Evolutionary conservation across 352 stramenopile genomes (phyloP), one percentile per base, ranked within the genome.

Genomic region (Aphanomyces cochlioides): DNA sequence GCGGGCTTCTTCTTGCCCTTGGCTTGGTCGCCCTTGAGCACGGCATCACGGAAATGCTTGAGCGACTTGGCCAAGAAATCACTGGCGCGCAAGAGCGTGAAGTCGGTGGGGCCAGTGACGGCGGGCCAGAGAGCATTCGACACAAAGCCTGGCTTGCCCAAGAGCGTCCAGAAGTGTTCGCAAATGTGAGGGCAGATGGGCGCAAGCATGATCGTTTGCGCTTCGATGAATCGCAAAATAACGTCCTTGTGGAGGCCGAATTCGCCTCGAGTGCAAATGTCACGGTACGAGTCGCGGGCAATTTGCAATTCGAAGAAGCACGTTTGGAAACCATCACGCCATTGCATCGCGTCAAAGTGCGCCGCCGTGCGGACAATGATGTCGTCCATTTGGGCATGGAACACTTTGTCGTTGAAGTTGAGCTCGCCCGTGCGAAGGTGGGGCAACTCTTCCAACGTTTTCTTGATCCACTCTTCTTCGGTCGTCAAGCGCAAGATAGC

Each of bases 221-320:
- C 85, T 76, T 99, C 92, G 40, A 96, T 92, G 86, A 98, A 99
- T 68, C 92, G 89, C 64, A 81, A 77, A 74, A 98, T 85, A 48
- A 99, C 85, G 38, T 95, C 88, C 58, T 86, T 81, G 77, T 99
- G 92, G 88, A 99, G 97, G 12, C 88, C 67, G 47, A 87, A 77
- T 66, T 90, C 78, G 53, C 87, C 84, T 67, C 87, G 87, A 21
- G 47, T 56, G 79, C 96, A 99, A 67, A 97, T 98, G 78, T 98
- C 96, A 74, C 97, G 91, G 85, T 99, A 99, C 67, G 93, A 84
- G 80, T 99, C 97, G 61, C 97, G 90, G 40, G 96, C 96, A 73
- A 98, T 94, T 78, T 99, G 93, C 84, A 99, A 97, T 74, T 99
- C 96, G 76, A 98, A 99, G 88, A 98, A 99, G 57, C 95, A 96